Conservation (phyloP, 495 filamentous ascomycete genomes). For the Letharia lupina region DNA sequence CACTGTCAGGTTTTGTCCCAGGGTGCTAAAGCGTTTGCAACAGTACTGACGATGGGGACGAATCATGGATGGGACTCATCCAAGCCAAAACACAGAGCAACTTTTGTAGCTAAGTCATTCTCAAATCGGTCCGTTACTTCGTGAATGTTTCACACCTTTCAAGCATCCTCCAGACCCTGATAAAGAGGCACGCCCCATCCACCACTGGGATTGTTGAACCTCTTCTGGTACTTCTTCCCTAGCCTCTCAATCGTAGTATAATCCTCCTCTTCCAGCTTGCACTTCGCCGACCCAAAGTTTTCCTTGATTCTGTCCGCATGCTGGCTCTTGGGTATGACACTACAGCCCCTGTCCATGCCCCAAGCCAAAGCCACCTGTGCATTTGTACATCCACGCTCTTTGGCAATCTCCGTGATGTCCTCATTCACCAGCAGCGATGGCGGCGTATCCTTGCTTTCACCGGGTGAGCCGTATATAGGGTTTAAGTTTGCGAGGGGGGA, state of each 20-base stretch:
- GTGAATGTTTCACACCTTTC: background rate
- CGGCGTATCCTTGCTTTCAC: constrained; percentile 32
- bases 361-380: constrained; percentile 46
- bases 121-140: background rate
- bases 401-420: constrained; percentile 35
- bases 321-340: constrained; percentile 49
- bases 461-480: constrained; percentile 36
- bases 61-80: too few species aligned
- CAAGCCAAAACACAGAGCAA: background rate
- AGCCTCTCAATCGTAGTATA: constrained; percentile 24
- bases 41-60: background rate
- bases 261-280: constrained; percentile 27
- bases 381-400: constrained; percentile 37
- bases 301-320: constrained; percentile 41
- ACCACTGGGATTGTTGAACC: constrained; percentile 34
- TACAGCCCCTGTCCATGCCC: constrained; percentile 43
- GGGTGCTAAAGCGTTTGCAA: background rate
- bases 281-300: constrained; percentile 36
- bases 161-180: constrained; percentile 30
- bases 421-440: constrained; percentile 21
- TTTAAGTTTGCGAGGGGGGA: constrained; percentile 49
- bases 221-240: constrained; percentile 25
- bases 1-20: background rate
- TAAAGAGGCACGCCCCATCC: constrained; percentile 30
- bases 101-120: background rate